phyloP scores from a whole-genome alignment of 2,329 filamentous ascomycete genomes.

The Mariannaea sp. region DNA sequence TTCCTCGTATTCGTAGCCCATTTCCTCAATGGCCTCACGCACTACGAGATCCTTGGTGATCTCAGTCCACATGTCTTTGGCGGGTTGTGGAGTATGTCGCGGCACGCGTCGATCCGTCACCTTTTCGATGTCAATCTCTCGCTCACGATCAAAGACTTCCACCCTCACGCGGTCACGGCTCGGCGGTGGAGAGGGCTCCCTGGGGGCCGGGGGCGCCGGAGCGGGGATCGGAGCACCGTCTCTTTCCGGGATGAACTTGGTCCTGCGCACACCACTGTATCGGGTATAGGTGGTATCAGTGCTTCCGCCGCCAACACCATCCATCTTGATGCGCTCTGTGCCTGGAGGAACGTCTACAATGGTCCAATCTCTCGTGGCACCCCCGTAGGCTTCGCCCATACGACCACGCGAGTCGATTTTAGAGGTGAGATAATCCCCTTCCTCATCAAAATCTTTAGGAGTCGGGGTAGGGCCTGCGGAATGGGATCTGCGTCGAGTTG shows the following conservation, averaged over 20 bases:
- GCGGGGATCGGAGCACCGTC: slow-evolving; percentile 49
- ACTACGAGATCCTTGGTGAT: slow-evolving; percentile 91
- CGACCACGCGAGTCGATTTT: slow-evolving; percentile 64
- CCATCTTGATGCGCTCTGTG: slow-evolving; percentile 81
- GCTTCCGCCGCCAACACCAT: slow-evolving; percentile 73
- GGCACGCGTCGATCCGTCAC: slow-evolving; percentile 57
- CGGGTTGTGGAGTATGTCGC: slow-evolving; percentile 44
- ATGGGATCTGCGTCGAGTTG: slow-evolving; percentile 54
- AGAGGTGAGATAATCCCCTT: slow-evolving; percentile 64
- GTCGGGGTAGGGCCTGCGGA: slow-evolving; percentile 53
- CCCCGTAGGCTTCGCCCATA: slow-evolving; percentile 74
- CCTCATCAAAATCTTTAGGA: slow-evolving; percentile 54
- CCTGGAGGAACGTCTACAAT: slow-evolving; percentile 85
- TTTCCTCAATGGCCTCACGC: slow-evolving; percentile 81
- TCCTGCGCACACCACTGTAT: slow-evolving; percentile 77
- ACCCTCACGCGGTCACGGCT: slow-evolving; percentile 50
- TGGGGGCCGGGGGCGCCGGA: slow-evolving; percentile 29
- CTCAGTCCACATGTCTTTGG: slow-evolving; percentile 88
- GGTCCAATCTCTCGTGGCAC: slow-evolving; percentile 76
- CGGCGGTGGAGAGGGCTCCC: slow-evolving; percentile 37
- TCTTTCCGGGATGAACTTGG: slow-evolving; percentile 74
- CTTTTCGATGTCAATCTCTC: slow-evolving; percentile 60
- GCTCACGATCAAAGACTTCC: slow-evolving; percentile 52
- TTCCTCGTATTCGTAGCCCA: slow-evolving; percentile 89
- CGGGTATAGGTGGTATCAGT: slow-evolving; percentile 80